These are phyloP conservation scores for Chaetomiaceae sp. DNA, from an alignment of 2,329 filamentous ascomycete genomes.

Conservation along the genomic window DNA sequence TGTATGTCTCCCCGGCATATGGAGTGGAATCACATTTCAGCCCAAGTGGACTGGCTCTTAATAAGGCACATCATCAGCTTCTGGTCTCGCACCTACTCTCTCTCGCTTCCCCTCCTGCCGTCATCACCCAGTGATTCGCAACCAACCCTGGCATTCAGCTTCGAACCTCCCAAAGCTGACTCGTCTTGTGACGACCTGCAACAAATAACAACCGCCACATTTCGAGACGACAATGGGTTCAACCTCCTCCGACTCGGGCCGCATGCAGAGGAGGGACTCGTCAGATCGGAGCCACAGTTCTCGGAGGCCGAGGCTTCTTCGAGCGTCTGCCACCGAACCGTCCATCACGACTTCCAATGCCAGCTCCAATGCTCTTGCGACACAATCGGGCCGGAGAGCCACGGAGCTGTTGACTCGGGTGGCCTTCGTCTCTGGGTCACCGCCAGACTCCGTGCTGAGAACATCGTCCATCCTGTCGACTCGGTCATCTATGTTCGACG, in stretches of 20 bases:
- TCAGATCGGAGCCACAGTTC: slow-evolving; percentile 35
- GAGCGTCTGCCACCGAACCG: slow-evolving; percentile 51
- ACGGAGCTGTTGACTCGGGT: slow-evolving; percentile 50
- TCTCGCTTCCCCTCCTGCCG: slow-evolving; percentile 4
- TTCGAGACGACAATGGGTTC: slow-evolving; percentile 31
- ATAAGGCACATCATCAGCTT: slow-evolving; percentile 16
- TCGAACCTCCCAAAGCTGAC: not conserved
- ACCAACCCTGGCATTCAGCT: too few relatives aligned
- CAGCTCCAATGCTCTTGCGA: slow-evolving; percentile 45
- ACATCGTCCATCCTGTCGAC: slow-evolving; percentile 31
- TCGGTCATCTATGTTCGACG: slow-evolving; percentile 33
- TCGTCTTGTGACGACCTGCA: slow-evolving; percentile 4
- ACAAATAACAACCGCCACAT: too few relatives aligned
- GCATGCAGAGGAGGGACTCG: slow-evolving; percentile 34
- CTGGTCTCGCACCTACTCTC: slow-evolving; percentile 11
- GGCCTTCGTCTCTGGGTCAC: slow-evolving; percentile 42
- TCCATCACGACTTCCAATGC: slow-evolving; percentile 52
- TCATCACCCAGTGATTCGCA: slow-evolving; percentile 5
- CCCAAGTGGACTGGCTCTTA: slow-evolving; percentile 23
- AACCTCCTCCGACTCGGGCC: slow-evolving; percentile 31
- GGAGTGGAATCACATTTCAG: slow-evolving; percentile 25
- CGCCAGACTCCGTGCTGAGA: slow-evolving; percentile 29
- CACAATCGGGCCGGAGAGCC: slow-evolving; percentile 43
- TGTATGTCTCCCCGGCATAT: slow-evolving; percentile 16
- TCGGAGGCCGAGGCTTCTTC: slow-evolving; percentile 47